These are phyloP conservation scores for Penicillium cinerascens DNA, from an alignment of 495 filamentous ascomycete species.

Conservation along the genomic window DNA sequence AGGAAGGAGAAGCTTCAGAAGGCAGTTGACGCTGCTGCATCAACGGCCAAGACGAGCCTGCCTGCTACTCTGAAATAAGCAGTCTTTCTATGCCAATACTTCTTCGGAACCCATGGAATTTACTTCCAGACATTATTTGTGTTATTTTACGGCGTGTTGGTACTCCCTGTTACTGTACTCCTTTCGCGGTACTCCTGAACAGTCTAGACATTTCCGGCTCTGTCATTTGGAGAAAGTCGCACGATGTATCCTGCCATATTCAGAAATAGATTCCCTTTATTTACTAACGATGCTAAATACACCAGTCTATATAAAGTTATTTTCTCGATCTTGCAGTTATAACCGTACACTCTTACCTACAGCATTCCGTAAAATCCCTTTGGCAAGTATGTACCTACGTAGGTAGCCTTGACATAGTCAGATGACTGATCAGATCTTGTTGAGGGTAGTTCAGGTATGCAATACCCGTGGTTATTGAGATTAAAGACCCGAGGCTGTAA, in stretches of 20 bases:
- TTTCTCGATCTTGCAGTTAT: background rate
- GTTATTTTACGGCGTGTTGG: slow-evolving; percentile 25
- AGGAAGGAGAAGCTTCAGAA: slow-evolving; percentile 68
- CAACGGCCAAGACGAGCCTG: slow-evolving; percentile 40
- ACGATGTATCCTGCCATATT: background rate
- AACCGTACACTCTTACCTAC: background rate
- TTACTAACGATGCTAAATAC: background rate
- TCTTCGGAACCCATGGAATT: slow-evolving; percentile 10
- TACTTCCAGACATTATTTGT: slow-evolving; percentile 1
- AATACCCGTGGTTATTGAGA: slow-evolving; percentile 27
- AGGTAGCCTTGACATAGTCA: too few relatives aligned
- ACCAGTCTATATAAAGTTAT: background rate
- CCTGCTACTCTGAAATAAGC: slow-evolving; percentile 45
- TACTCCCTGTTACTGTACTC: slow-evolving; percentile 8
- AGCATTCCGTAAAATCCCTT: background rate
- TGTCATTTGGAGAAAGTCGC: background rate
- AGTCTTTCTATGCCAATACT: background rate
- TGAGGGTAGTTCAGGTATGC: slow-evolving; percentile 41
- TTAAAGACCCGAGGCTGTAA: too few relatives aligned
- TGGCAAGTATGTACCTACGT: too few relatives aligned
- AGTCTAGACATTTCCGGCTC: slow-evolving; percentile 14
- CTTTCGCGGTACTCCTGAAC: slow-evolving; percentile 10
- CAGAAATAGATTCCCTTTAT: background rate
- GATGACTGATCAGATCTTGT: too few relatives aligned
- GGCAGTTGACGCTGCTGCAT: slow-evolving; percentile 47